Conservation (phyloP, 176 grass and related monocot genomes). For the Cocos nucifera region DNA sequence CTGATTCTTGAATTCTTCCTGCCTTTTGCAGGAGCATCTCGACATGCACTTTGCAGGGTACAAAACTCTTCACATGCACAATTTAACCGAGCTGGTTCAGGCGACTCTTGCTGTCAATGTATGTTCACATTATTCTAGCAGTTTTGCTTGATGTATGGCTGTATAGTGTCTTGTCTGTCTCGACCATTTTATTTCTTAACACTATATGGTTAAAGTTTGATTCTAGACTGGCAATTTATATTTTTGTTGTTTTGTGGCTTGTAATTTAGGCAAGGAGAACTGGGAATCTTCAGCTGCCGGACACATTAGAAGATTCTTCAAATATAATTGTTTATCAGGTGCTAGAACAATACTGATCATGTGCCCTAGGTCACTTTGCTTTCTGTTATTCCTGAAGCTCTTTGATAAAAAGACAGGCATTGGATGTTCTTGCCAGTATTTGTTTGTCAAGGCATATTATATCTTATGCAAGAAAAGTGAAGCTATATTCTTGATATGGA, state of each 20-base stretch:
- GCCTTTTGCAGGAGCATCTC: conserved; percentile 52
- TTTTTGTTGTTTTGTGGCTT: conserved; percentile 8
- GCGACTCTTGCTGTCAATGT: conserved; percentile 62
- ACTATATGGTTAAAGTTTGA: no score
- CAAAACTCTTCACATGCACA: conserved; percentile 83
- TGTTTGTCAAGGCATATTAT: no score
- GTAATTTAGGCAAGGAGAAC: conserved; percentile 68
- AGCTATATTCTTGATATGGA: no score
- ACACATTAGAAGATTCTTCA: conserved; percentile 66
- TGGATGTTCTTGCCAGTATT: no score
- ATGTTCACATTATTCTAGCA: conserved; percentile 28
- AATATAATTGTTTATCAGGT: conserved; percentile 91
- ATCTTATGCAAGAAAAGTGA: no score
- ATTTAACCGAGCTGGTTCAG: conserved; percentile 85
- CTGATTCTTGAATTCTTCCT: background rate
- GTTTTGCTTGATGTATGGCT: background rate
- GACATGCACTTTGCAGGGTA: conserved; percentile 79
- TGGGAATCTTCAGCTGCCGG: conserved; percentile 61
- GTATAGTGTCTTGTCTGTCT: background rate
- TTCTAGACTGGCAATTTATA: background rate
- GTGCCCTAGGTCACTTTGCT: no score
- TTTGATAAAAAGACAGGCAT: no score
- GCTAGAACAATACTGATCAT: background rate
- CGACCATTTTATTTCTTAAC: no score
- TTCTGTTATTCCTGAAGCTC: no score